A percentile compares a stretch with the other conserved stretches of the same genome.
Conservation (phyloP, 2,329 filamentous ascomycete genomes). For the Elsinoe arachidis region DNA sequence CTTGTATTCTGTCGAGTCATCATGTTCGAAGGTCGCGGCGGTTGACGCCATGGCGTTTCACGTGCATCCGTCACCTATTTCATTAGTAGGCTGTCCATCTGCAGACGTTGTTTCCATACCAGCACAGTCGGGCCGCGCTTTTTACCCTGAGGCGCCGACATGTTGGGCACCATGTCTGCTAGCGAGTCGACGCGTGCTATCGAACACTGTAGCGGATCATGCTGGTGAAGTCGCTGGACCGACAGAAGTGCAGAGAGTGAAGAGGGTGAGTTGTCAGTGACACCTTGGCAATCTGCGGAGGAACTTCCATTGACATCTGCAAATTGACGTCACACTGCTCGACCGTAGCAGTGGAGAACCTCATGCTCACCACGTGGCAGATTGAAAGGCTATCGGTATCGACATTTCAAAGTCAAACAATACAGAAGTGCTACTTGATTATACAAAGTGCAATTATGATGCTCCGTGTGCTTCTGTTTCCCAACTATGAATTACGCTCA, state of each 20-base stretch:
- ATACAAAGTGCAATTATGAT: too few species aligned
- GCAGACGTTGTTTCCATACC: slow-evolving; percentile 17
- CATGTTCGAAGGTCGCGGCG: slow-evolving; percentile 30
- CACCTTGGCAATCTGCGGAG: slow-evolving; percentile 22
- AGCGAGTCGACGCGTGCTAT: not conserved
- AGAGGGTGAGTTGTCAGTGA: slow-evolving; percentile 17
- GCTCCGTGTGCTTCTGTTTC: too few species aligned
- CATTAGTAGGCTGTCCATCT: not conserved
- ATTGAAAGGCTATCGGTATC: too few species aligned
- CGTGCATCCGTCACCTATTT: slow-evolving; percentile 51
- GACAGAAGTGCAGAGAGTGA: not conserved
- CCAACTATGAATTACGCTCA: too few species aligned
- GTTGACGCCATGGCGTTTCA: slow-evolving; percentile 33
- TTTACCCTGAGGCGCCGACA: slow-evolving; percentile 16
- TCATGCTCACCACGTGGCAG: not conserved
- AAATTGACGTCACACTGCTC: slow-evolving; percentile 19
- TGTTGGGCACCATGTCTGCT: slow-evolving; percentile 7
- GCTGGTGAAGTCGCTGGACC: not conserved
- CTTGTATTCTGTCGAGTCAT: slow-evolving; percentile 45
- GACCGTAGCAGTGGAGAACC: not conserved
- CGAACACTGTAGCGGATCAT: not conserved
- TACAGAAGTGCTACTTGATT: too few species aligned
- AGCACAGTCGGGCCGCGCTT: slow-evolving; percentile 30
- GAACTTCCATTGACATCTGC: slow-evolving; percentile 19
- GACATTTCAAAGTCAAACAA: not conserved